These are phyloP conservation scores for Draba incana DNA, from an alignment of 345 rosid species.

Conservation along the genomic window DNA sequence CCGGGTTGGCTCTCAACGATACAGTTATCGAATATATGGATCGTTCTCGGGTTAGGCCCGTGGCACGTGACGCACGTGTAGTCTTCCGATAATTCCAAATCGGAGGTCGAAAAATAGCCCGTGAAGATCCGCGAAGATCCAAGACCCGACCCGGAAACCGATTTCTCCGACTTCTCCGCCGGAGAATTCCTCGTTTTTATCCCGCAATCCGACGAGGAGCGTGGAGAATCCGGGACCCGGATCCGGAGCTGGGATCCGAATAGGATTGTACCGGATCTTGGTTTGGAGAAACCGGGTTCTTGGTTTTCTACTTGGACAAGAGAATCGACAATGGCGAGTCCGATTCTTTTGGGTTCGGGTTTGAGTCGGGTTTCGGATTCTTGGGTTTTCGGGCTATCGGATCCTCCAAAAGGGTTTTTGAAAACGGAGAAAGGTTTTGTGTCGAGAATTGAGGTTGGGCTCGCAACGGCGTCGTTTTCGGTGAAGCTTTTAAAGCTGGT, in stretches of 20 bases:
- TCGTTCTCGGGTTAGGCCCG: constrained; percentile 85
- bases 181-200: constrained; percentile 60
- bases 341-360: constrained; percentile 58
- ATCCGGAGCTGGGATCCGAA: constrained; percentile 84
- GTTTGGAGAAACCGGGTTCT: constrained; percentile 46
- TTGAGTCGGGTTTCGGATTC: constrained; percentile 56
- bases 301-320: constrained; percentile 48
- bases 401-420: constrained; percentile 67
- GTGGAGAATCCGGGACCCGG: constrained; percentile 76
- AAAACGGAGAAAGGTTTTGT: constrained; percentile 65
- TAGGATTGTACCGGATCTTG: constrained; percentile 58
- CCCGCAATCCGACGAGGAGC: constrained; percentile 66
- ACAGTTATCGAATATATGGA: constrained; percentile 85
- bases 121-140: constrained; percentile 48
- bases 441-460: constrained; percentile 93
- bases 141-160: constrained; percentile 42
- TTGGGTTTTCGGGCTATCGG: constrained; percentile 46
- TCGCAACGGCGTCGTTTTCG: constrained; percentile 53
- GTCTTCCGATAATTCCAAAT: constrained; percentile 90
- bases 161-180: constrained; percentile 15
- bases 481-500: constrained; percentile 55
- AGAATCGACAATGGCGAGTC: constrained; percentile 73
- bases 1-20: constrained; percentile 73
- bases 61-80: constrained; percentile 88
- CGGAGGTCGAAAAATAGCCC: constrained; percentile 58